Evolutionary conservation across 768 basidiomycete species (phyloP).

Genomic region (Tulasnella sp.): DNA sequence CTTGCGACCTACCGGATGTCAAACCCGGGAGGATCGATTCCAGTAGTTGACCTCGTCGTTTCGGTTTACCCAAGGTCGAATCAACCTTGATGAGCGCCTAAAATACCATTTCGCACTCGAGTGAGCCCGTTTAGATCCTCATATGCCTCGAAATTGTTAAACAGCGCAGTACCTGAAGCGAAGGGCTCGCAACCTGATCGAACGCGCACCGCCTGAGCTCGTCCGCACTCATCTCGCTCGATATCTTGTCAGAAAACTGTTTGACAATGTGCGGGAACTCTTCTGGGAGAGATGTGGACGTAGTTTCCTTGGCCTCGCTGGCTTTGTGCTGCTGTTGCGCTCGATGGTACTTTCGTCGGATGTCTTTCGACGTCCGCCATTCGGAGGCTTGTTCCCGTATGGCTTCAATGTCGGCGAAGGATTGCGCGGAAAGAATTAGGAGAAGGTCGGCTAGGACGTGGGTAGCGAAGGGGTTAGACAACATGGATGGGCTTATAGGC

Average conservation of each 20-base stretch:
- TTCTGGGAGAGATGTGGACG: conserved; percentile 34
- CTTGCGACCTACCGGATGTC: conserved; percentile 23
- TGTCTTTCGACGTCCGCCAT: conserved; percentile 26
- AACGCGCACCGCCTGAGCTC: conserved; percentile 69
- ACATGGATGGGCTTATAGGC: conserved; percentile 46
- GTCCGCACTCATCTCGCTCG: conserved; percentile 46
- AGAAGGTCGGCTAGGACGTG: conserved; percentile 79
- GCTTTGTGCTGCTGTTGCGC: conserved; percentile 18
- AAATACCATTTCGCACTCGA: no score
- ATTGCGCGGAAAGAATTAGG: conserved; percentile 59
- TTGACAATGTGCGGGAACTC: conserved; percentile 37
- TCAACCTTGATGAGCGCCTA: conserved; percentile 81
- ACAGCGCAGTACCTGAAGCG: conserved; percentile 49
- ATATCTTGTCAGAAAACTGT: conserved; percentile 40
- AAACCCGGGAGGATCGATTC: conserved; percentile 63
- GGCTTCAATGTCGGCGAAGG: neutral
- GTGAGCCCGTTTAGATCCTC: neutral
- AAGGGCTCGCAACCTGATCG: conserved; percentile 65
- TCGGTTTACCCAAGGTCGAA: conserved; percentile 47
- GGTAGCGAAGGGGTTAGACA: conserved; percentile 82
- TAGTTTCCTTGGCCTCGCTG: neutral
- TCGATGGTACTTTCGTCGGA: conserved; percentile 25
- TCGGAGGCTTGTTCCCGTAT: conserved; percentile 20
- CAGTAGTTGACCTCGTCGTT: conserved; percentile 60
- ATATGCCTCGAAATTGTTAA: neutral